Conservation (phyloP, 1,284 basidiomycete species). For the Cutaneotrichosporon sp. region DNA sequence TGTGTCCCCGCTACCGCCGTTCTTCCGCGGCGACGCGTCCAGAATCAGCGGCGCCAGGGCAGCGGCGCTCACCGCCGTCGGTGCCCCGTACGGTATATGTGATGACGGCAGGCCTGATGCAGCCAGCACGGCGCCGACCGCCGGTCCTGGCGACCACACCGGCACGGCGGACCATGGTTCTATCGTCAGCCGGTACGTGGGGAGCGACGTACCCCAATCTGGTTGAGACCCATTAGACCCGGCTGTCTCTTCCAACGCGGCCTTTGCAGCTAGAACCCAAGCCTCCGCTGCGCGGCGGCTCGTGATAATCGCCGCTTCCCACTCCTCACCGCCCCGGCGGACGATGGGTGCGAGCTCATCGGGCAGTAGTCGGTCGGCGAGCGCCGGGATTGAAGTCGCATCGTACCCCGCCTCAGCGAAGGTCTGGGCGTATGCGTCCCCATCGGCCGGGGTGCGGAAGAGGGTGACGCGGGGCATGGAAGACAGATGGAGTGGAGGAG, state of each 20-base stretch:
- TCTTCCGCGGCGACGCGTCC: constrained; percentile 9
- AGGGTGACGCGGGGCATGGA: constrained; percentile 16
- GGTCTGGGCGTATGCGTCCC: constrained; percentile 22
- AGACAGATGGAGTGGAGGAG: background rate
- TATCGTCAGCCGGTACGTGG: background rate
- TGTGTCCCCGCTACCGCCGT: too few species aligned
- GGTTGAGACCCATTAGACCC: background rate
- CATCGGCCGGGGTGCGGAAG: constrained; percentile 24
- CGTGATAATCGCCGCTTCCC: constrained; percentile 34
- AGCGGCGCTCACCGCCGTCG: constrained; percentile 11
- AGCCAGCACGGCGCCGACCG: constrained; percentile 4
- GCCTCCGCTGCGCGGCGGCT: constrained; percentile 33
- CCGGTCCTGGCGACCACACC: constrained; percentile 13
- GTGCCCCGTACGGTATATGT: background rate
- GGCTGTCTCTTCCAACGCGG: background rate
- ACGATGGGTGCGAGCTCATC: constrained; percentile 18
- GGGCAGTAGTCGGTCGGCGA: constrained; percentile 20
- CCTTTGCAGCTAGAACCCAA: constrained; percentile 24
- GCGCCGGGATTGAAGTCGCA: constrained; percentile 19
- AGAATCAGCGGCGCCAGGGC: constrained; percentile 22
- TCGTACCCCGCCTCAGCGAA: constrained; percentile 6
- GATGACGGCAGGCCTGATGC: background rate
- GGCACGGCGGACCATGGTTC: constrained; percentile 7
- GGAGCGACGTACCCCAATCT: background rate
- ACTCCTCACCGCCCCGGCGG: constrained; percentile 9